Evolutionary conservation across 208 protist species (phyloP), one percentile per base, ranked within the genome.

Genomic region (Trypanosoma congolense): DNA sequence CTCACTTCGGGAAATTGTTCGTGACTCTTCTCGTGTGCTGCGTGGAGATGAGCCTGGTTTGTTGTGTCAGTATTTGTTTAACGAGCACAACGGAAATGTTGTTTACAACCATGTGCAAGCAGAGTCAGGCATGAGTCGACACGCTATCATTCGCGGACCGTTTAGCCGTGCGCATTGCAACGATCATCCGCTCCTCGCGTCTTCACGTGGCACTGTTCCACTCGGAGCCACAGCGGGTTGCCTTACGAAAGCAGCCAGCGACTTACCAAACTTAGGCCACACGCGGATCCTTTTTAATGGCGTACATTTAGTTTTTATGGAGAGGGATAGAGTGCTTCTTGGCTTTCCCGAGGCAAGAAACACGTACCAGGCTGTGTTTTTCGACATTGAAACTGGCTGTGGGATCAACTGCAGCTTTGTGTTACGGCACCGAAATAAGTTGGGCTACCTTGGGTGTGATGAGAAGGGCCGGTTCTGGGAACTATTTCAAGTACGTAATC

Each of bases 1-100:
- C 24, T 61, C 73, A 4, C 49, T 68, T 14, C 70, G 72, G 8
- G 82, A 92, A 60, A 66, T 96, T 35, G 57, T 50, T 18, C 85
- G 91, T 42, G 91, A 96, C 69, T 84, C 70, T 42, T 51, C 52
- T 26, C 79, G 86, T 40, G 12, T 76, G 9, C 68, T 96, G 2
- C 42, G 54, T 28, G 83, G 79, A 12, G 70, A 87, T 40, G 84
- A 96, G 52, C 71, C 79, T 4, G 80, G 85, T 2, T 63, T 96
- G 6, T 51, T 93, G 16, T 67, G 60, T 22, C 86, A 96, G 46
- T 67, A 85, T 25, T 56, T 88, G 33, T 90, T 95, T 47, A 82
- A 89, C 61, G 91, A 96, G 65, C 57, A 63, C 24, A 77, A 78
- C 51, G 91, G 91, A 47, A 92, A 92, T 61, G 75, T 92, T 16